A percentile compares a stretch with the other conserved stretches of the same genome.
Conservation (phyloP, 2,329 filamentous ascomycete species). For the Stachybotrys chartarum region DNA sequence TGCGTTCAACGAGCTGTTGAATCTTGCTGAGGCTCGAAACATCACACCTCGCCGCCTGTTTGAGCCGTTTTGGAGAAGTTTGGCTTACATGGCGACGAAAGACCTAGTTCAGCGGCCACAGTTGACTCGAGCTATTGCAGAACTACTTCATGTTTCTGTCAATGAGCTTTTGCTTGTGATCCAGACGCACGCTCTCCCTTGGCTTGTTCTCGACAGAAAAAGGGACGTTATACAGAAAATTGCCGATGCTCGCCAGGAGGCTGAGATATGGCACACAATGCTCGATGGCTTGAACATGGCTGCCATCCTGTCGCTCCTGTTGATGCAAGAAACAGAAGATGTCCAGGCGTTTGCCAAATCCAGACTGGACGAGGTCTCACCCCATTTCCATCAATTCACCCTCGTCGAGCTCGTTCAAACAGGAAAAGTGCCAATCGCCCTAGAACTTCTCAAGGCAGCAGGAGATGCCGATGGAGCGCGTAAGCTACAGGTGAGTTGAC, state of each 20-base stretch:
- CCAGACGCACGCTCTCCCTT: slow-evolving; percentile 77
- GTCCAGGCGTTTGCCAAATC: slow-evolving; percentile 61
- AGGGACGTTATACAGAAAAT: slow-evolving; percentile 75
- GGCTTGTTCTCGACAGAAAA: slow-evolving; percentile 72
- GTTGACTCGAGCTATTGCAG: slow-evolving; percentile 71
- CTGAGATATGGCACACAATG: slow-evolving; percentile 50
- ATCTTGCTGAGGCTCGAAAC: slow-evolving; percentile 59
- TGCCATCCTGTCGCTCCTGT: slow-evolving; percentile 50
- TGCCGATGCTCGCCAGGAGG: slow-evolving; percentile 66
- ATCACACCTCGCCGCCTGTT: slow-evolving; percentile 63
- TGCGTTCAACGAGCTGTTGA: slow-evolving; percentile 75
- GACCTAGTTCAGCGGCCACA: slow-evolving; percentile 77
- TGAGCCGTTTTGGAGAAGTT: slow-evolving; percentile 79
- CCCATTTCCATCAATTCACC: slow-evolving; percentile 59
- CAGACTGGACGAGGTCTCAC: slow-evolving; percentile 60
- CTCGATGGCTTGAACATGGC: slow-evolving; percentile 51
- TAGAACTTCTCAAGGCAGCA: slow-evolving; percentile 75
- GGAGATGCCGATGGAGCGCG: slow-evolving; percentile 58
- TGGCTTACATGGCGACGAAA: slow-evolving; percentile 77
- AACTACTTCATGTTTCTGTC: slow-evolving; percentile 70
- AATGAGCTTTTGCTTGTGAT: slow-evolving; percentile 67
- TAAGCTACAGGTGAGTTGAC: slow-evolving; percentile 46
- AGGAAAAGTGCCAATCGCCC: slow-evolving; percentile 68
- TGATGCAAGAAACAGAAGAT: slow-evolving; percentile 49
- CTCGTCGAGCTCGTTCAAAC: slow-evolving; percentile 64